These are phyloP conservation scores for Allium cepa DNA, from an alignment of 106 monocot species.

Conservation along the genomic window DNA sequence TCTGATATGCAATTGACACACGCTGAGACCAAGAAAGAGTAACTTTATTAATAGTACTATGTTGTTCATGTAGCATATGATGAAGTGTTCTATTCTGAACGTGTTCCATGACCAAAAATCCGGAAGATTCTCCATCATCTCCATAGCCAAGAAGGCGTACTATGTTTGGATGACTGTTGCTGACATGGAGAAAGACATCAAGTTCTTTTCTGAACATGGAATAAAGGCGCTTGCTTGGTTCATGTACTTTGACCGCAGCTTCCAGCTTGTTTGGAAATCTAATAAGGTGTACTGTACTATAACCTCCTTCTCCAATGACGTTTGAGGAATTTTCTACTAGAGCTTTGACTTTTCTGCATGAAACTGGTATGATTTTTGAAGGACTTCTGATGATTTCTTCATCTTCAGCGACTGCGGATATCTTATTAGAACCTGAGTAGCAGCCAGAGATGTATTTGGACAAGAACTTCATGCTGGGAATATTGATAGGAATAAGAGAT, in stretches of 20 bases:
- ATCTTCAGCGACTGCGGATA: no score
- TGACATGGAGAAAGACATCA: background rate
- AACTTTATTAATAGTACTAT: no score
- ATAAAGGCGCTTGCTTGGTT: slow-evolving; percentile 6
- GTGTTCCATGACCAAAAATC: slow-evolving; percentile 54
- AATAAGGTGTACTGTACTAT: background rate
- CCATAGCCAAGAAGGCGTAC: slow-evolving; percentile 4
- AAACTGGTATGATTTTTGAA: no score
- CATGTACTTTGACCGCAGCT: slow-evolving; percentile 9
- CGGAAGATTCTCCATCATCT: background rate
- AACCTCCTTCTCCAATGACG: background rate
- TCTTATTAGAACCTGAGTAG: no score
- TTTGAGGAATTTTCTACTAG: background rate
- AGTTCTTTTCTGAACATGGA: slow-evolving; percentile 7
- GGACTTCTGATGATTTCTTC: no score
- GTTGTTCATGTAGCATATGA: slow-evolving; percentile 36
- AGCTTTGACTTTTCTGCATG: no score
- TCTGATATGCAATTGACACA: slow-evolving; percentile 31
- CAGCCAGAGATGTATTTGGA: no score
- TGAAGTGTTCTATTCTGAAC: slow-evolving; percentile 61
- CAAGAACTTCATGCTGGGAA: no score
- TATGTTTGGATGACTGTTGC: background rate
- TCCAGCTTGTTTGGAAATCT: background rate
- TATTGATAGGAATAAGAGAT: no score
- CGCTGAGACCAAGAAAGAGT: slow-evolving; percentile 52